Percentiles rank a stretch among this genome's conserved stretches.
phyloP scores from a whole-genome alignment of 139 green algal genomes.

The Chlamydomonas sp. region DNA sequence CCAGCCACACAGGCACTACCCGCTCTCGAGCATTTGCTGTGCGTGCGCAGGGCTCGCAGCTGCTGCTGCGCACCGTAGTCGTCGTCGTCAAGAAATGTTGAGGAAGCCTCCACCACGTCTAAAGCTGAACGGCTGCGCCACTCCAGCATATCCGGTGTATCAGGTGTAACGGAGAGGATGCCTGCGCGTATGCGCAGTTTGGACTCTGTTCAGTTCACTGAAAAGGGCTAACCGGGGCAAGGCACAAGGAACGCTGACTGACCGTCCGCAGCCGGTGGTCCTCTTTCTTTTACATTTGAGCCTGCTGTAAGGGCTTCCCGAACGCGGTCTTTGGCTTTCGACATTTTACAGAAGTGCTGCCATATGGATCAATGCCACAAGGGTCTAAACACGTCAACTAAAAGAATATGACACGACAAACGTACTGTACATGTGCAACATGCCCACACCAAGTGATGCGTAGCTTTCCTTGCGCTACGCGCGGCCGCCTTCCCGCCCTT shows the following conservation, averaged over 20 bases:
- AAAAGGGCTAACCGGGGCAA: not conserved
- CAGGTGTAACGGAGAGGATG: slow-evolving; percentile 80
- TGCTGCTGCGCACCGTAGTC: slow-evolving; percentile 55
- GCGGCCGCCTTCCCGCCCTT: no score
- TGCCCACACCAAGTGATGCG: no score
- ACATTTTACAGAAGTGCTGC: not conserved
- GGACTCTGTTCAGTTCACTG: no score
- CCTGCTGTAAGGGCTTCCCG: slow-evolving; percentile 70
- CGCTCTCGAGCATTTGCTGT: not conserved
- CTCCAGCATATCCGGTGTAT: slow-evolving; percentile 80
- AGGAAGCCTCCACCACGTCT: slow-evolving; percentile 70
- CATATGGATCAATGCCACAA: not conserved
- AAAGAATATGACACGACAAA: no score
- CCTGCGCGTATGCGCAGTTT: not conserved
- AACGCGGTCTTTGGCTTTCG: slow-evolving; percentile 40
- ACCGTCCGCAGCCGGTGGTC: slow-evolving; percentile 79
- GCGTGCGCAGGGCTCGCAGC: not conserved
- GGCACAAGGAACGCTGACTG: not conserved
- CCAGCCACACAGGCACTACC: not conserved
- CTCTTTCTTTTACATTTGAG: slow-evolving; percentile 71
- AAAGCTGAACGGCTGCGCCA: slow-evolving; percentile 71
- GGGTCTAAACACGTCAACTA: no score
- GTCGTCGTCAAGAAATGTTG: slow-evolving; percentile 81
- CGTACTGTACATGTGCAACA: no score
- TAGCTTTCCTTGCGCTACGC: no score